A percentile compares a stretch with the other conserved stretches of the same genome.
phyloP scores from a whole-genome alignment of 345 rosid genomes.

The Syzygium oleosum region DNA sequence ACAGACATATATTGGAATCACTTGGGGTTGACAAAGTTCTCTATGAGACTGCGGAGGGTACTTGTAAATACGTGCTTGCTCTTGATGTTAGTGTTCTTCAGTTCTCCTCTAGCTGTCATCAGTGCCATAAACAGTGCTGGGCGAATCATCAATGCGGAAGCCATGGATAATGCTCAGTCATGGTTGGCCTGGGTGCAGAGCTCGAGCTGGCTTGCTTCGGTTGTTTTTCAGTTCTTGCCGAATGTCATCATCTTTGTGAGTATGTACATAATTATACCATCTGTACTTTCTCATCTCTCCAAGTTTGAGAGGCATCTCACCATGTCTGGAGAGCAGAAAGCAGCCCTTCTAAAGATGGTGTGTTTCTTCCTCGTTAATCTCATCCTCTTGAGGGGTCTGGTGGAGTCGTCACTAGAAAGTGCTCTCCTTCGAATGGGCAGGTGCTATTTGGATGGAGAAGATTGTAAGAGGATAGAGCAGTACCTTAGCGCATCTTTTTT shows the following conservation, averaged over 20 bases:
- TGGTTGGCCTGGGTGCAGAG: slow-evolving; percentile 95
- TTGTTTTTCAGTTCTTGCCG: slow-evolving; percentile 87
- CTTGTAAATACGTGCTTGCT: slow-evolving; percentile 77
- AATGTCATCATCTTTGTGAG: slow-evolving; percentile 87
- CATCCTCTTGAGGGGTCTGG: slow-evolving; percentile 73
- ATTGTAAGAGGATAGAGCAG: slow-evolving; percentile 94
- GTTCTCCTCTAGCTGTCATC: slow-evolving; percentile 86
- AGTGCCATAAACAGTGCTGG: slow-evolving; percentile 82
- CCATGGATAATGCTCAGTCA: slow-evolving; percentile 76
- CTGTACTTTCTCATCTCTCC: slow-evolving; percentile 83
- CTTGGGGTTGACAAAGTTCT: slow-evolving; percentile 76
- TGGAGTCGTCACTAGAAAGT: slow-evolving; percentile 83
- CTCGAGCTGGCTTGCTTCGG: slow-evolving; percentile 88
- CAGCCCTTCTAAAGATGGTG: slow-evolving; percentile 95
- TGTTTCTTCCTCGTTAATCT: slow-evolving; percentile 98
- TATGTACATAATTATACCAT: slow-evolving; percentile 89
- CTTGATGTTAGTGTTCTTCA: slow-evolving; percentile 80
- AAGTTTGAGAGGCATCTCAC: slow-evolving; percentile 92
- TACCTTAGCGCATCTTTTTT: slow-evolving; percentile 91
- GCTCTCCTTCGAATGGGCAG: slow-evolving; percentile 84
- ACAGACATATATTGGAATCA: slow-evolving; percentile 96
- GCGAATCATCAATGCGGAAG: slow-evolving; percentile 84
- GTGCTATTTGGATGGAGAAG: slow-evolving; percentile 95
- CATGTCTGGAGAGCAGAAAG: slow-evolving; percentile 86
- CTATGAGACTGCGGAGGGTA: slow-evolving; percentile 58